Evolutionary conservation across 176 grass and related monocot species (phyloP).

Genomic region (Coix lacrymajobi): DNA sequence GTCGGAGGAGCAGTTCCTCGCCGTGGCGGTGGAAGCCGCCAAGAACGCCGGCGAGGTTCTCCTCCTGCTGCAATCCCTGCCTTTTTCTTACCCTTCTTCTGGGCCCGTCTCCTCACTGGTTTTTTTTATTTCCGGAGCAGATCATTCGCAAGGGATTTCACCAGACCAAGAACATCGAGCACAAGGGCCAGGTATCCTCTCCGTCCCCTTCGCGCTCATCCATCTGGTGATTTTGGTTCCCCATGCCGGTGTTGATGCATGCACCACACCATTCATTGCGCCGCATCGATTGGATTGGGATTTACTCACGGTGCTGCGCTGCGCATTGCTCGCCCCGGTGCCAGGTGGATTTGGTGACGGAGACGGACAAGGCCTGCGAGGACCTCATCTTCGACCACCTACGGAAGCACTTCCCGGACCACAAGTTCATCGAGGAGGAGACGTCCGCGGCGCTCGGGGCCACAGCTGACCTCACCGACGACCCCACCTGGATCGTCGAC

Average conservation of each 20-base stretch:
- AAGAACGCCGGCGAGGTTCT: constrained; percentile 78
- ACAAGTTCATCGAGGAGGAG: constrained; percentile 98
- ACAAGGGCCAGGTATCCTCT: constrained; percentile 78
- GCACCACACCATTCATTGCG: not conserved
- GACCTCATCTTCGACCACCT: constrained; percentile 89
- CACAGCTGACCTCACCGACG: constrained; percentile 71
- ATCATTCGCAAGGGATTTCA: constrained; percentile 82
- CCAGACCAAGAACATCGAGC: constrained; percentile 88
- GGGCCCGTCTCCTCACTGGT: not conserved
- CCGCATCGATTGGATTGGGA: not conserved
- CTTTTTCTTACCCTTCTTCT: not conserved
- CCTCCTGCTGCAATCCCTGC: not conserved
- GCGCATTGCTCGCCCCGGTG: constrained; percentile 11
- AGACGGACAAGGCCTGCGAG: constrained; percentile 98
- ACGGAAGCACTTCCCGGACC: constrained; percentile 70
- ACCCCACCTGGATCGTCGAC: constrained; percentile 95
- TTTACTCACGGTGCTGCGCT: too few species aligned
- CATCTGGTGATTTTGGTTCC: not conserved
- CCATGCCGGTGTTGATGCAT: not conserved
- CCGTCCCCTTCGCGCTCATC: not conserved
- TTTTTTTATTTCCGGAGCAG: constrained; percentile 35
- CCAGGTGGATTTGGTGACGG: constrained; percentile 97
- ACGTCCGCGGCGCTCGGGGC: constrained; percentile 68
- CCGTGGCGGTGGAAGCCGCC: constrained; percentile 64
- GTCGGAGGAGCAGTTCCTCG: constrained; percentile 61